Evolutionary conservation across 1,139 yeast genomes (phyloP), one percentile per base, ranked within the genome.

Genomic region (Hansenula sp.): DNA sequence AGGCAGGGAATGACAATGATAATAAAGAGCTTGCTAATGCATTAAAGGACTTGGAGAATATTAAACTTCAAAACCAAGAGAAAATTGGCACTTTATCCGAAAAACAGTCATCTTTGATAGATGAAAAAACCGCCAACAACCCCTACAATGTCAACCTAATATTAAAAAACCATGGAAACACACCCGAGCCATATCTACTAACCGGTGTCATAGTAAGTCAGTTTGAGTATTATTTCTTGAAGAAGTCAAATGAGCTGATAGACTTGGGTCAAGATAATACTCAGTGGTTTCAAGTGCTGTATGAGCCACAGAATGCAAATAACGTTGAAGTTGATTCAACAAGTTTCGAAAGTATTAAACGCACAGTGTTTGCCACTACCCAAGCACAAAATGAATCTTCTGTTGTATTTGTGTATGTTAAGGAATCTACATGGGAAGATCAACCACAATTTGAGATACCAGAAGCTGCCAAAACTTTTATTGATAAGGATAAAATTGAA

Each of bases 161-260:
- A 2, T 35, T 65, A 31, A 49, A 51, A 5, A 51, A 52, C 3
- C 25, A 40, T 13, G 55, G 52, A 17, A 36, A 25, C 1, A 18
- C 47, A 11, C 38, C 58, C 13, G 70, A 66, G 30, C 67, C 70
- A 7, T 66, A 65, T 56, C 41, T 65, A 7, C 47, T 68, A 3
- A 54, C 57, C 10, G 63, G 63, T 29, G 59, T 64, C 3, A 54
- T 67, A 2, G 32, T 66, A 8, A 59, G 53, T 35, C 56, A 61
- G 11, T 42, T 47, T 4, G 57, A 55, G 16, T 67, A 61, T 45
- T 63, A 55, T 27, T 65, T 53, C 40, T 45, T 55, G 30, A 44
- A 32, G 31, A 47, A 41, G 18, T 7, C 29, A 12, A 33, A 19
- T 30, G 34, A 13, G 15, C 15, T 37, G 17, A 36, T 32, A 29